Evolutionary conservation across 352 stramenopile species (phyloP).

Genomic region (Pilasporangium apinafurcum): DNA sequence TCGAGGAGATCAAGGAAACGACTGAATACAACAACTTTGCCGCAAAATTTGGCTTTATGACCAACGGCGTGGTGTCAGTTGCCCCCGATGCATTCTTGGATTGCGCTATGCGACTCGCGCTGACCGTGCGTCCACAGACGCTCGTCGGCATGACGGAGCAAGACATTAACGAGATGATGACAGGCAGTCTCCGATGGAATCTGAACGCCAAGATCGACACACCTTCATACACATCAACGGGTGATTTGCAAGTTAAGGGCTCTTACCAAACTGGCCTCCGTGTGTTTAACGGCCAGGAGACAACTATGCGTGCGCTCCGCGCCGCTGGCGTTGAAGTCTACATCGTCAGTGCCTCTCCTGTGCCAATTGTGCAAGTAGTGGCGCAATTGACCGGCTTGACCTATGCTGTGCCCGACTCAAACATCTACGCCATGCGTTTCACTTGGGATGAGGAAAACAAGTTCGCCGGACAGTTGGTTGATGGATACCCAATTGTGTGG

Average conservation of each 20-base stretch:
- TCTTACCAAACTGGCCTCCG: slow-evolving; percentile 45
- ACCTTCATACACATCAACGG: slow-evolving; percentile 29
- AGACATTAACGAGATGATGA: slow-evolving; percentile 45
- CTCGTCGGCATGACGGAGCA: slow-evolving; percentile 45
- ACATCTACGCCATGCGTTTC: slow-evolving; percentile 58
- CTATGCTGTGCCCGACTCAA: slow-evolving; percentile 39
- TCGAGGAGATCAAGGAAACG: slow-evolving; percentile 32
- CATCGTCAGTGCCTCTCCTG: slow-evolving; percentile 57
- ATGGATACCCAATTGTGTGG: slow-evolving; percentile 64
- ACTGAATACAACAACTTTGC: slow-evolving; percentile 50
- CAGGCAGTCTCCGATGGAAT: slow-evolving; percentile 40
- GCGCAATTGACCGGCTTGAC: slow-evolving; percentile 32
- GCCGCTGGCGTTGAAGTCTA: slow-evolving; percentile 35
- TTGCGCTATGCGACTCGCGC: slow-evolving; percentile 34
- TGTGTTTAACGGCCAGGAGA: slow-evolving; percentile 57
- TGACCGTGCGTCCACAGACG: slow-evolving; percentile 52
- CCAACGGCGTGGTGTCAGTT: slow-evolving; percentile 32
- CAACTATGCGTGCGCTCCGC: slow-evolving; percentile 43
- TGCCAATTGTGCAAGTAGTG: slow-evolving; percentile 45
- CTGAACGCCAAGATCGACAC: slow-evolving; percentile 27
- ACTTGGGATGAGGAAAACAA: slow-evolving; percentile 20
- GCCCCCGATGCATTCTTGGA: slow-evolving; percentile 25
- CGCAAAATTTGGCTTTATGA: slow-evolving; percentile 43
- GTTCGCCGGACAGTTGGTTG: slow-evolving; percentile 32
- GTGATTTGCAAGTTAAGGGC: slow-evolving; percentile 26